Percentiles rank a stretch among this genome's conserved stretches.
Evolutionary conservation across 768 basidiomycete genomes (phyloP).

Genomic region (Suillus americanus): DNA sequence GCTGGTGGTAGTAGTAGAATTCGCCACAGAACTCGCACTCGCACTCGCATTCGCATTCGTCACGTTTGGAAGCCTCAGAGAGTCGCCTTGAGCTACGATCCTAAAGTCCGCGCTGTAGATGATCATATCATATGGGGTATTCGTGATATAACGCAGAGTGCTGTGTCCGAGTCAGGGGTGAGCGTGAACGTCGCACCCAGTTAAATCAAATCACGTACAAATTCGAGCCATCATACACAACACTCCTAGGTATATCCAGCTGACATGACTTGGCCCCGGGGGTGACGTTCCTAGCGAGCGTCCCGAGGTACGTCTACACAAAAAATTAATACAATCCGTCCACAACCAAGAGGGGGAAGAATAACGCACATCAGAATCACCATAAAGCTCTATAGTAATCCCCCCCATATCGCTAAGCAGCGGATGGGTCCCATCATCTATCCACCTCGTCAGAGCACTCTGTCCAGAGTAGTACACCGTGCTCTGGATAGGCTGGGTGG

Average conservation of each 20-base stretch:
- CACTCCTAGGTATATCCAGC: slow-evolving; percentile 32
- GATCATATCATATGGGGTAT: slow-evolving; percentile 22
- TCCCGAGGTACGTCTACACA: slow-evolving; percentile 40
- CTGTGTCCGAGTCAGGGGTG: slow-evolving; percentile 11
- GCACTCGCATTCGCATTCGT: background rate
- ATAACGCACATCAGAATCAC: slow-evolving; percentile 40
- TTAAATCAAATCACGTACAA: slow-evolving; percentile 28
- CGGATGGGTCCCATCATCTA: slow-evolving; percentile 45
- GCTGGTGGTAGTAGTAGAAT: background rate
- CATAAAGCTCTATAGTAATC: slow-evolving; percentile 47
- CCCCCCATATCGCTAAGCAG: slow-evolving; percentile 40
- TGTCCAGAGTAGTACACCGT: slow-evolving; percentile 47
- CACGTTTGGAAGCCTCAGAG: background rate
- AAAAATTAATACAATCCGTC: background rate
- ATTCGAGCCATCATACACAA: slow-evolving; percentile 23
- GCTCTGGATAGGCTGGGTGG: slow-evolving; percentile 46
- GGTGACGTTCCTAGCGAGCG: slow-evolving; percentile 44
- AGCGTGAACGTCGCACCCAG: background rate
- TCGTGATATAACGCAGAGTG: slow-evolving; percentile 33
- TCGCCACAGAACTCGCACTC: background rate
- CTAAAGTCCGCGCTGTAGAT: slow-evolving; percentile 55
- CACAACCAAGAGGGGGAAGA: background rate
- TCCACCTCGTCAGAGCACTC: slow-evolving; percentile 46
- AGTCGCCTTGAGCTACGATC: slow-evolving; percentile 23
- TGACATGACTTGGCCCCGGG: slow-evolving; percentile 26